These are phyloP conservation scores for Ilyonectria sp. DNA, from an alignment of 2,329 filamentous ascomycete genomes.

Conservation along the genomic window DNA sequence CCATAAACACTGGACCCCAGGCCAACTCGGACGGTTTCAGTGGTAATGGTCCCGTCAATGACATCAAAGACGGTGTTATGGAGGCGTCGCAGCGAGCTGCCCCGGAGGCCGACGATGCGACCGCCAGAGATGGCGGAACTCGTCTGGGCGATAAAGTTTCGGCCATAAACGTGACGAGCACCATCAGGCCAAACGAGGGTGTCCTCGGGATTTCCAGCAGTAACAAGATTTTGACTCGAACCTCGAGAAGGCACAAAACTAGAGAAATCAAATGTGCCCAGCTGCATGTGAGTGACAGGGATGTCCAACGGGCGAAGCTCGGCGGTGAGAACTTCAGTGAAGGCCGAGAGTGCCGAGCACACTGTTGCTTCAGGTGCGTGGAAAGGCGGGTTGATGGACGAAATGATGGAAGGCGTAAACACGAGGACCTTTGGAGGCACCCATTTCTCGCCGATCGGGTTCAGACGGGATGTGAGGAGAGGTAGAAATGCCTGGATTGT, in stretches of 20 bases:
- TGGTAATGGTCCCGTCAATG: constrained; percentile 76
- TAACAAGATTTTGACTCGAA: constrained; percentile 56
- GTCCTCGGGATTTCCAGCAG: constrained; percentile 61
- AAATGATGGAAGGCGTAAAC: constrained; percentile 84
- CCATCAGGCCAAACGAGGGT: constrained; percentile 75
- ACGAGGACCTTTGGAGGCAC: constrained; percentile 79
- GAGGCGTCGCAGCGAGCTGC: constrained; percentile 82
- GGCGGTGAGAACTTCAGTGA: constrained; percentile 83
- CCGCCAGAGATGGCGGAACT: constrained; percentile 70
- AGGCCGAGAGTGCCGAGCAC: constrained; percentile 89
- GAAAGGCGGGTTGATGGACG: constrained; percentile 84
- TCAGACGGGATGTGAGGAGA: constrained; percentile 76
- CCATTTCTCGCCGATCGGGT: constrained; percentile 65
- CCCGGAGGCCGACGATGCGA: constrained; percentile 72
- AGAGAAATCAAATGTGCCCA: constrained; percentile 91
- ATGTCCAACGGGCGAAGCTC: constrained; percentile 85
- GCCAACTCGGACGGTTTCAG: constrained; percentile 82
- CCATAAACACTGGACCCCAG: constrained; percentile 89
- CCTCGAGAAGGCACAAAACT: constrained; percentile 69
- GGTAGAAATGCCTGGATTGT: constrained; percentile 92
- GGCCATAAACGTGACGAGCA: constrained; percentile 72
- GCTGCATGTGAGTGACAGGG: constrained; percentile 87
- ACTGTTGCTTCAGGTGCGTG: constrained; percentile 89
- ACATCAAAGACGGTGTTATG: constrained; percentile 94
- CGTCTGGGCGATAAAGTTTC: constrained; percentile 72